Base-by-base conservation (phyloP, 345 rosid species). In the Eucalyptus tenuipes region DNA sequence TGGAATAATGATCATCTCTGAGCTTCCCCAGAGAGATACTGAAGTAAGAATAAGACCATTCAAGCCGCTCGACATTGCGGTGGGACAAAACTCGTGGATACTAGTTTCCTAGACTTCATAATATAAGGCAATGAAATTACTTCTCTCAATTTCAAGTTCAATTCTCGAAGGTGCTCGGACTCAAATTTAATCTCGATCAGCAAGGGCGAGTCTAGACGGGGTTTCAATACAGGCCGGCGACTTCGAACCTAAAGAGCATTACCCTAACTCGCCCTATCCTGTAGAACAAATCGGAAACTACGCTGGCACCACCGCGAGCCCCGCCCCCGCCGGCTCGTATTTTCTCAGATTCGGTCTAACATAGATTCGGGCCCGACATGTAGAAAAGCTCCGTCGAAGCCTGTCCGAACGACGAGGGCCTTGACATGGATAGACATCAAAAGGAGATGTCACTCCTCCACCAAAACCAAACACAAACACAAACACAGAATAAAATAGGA, bases 1-100 rank as follows among this genome's bases (percentile, higher is more conserved):
- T 15, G 20, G 20, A 8, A 64, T 0, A 15, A 17, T 13, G 68
- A 33, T 12, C 31, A 10, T 59, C n/a, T 59, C 0, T 0, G 68
- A 59, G 68, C 61, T 27, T 27, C 68, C 0, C 4, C 0, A 12
- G 14, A 27, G n/a, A 59, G 16, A 59, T 59, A 2, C 68, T 5
- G 17, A 14, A 15, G 20, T 14, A n/a, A n/a, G 37, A n/a, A 64
- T 7, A n/a, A n/a, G 75, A 64, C 75, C 6, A 4, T 64, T n/a
- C 37, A n/a, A 64, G 75, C 5, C 6, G 40, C 75, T 64, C 20
- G 20, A 64, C 75, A 64, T 13, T n/a, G 18, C 3, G 18, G 18
- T 3, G 18, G 20, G 75, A 64, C 33, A 64, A 15, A 13, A 59
- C 16, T 59, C 1, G 68, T 59, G 68, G 7, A 59, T 59, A 3